Base-by-base conservation (phyloP, 192 early-diverging fungal genomes). In the Coemansia sp. region DNA sequence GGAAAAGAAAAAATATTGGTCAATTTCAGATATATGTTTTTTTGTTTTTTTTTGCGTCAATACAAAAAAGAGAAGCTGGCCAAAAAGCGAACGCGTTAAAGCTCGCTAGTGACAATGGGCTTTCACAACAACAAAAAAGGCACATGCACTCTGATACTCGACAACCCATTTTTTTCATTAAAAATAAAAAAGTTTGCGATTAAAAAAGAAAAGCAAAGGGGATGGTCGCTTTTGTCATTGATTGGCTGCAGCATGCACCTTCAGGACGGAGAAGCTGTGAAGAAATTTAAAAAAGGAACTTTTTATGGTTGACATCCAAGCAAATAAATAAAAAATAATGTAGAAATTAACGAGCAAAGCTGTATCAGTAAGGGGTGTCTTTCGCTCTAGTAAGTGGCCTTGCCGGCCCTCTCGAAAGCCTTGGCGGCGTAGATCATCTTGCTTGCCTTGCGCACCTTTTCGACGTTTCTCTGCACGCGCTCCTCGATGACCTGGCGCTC, bases 401-500 rank as follows among this genome's bases (percentile, higher is more conserved):
- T 57, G 33, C 66, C 80, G 16, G 68, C 75, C 51, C 58, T 71
- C 50, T 73, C 63, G 45, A 82, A 72, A 22, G 71, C 67, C 22
- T 40, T 61, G 57, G 50, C 71, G 14, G 80, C 80, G 28, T 76
- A 70, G 29, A 82, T 82, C 45, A 61, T 58, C 61, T 54, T 76
- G 64, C 68, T 75, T 10, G 63, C 66, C 48, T 56, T 64, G 63
- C 73, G 72, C n/a, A 83, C 56, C 61, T 70, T 77, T 33, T 62
- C 68, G 31, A 84, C 66, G 32, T 84, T 84, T 16, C 22, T 17
- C 18, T 61, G 60, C 38, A 89, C 84, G 29, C 79, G 85, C 58
- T 73, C 63, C 25, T 87, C 72, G 25, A 86, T 67, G 5, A 80
- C 71, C 22, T 48, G 66, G 50, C 86, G 77, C 49, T 67, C 70